Evolutionary conservation across 768 basidiomycete genomes (phyloP).

Genomic region (Suillus spraguei): DNA sequence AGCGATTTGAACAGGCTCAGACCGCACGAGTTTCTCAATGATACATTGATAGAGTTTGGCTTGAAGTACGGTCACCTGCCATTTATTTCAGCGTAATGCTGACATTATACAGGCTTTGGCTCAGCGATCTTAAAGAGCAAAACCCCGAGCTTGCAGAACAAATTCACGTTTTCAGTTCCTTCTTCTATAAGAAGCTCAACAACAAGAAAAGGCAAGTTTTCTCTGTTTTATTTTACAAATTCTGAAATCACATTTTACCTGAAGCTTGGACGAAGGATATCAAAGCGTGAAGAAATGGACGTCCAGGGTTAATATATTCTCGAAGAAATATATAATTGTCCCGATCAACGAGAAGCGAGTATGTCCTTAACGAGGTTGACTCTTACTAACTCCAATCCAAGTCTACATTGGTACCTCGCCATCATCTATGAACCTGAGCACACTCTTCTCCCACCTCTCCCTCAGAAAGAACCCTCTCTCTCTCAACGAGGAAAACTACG

Average conservation of each 20-base stretch:
- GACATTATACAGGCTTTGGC: conserved; percentile 59
- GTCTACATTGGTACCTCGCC: conserved; percentile 96
- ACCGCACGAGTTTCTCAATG: conserved; percentile 89
- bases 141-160: conserved; percentile 68
- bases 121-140: conserved; percentile 52
- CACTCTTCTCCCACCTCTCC: conserved; percentile 53
- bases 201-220: conserved; percentile 55
- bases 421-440: conserved; percentile 84
- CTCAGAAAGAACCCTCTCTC: conserved; percentile 23
- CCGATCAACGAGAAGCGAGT: conserved; percentile 96
- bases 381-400: conserved; percentile 34
- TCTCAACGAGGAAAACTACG: conserved; percentile 9
- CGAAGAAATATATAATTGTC: conserved; percentile 90
- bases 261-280: conserved; percentile 66
- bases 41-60: conserved; percentile 95
- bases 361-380: neutral
- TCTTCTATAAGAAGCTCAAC: conserved; percentile 95
- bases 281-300: conserved; percentile 94
- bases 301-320: conserved; percentile 81
- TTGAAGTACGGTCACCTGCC: conserved; percentile 65
- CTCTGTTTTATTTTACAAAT: neutral
- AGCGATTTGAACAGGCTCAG: conserved; percentile 76
- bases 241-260: conserved; percentile 2
- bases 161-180: conserved; percentile 93
- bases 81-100: neutral